These are phyloP conservation scores for Primulina eburnea DNA, from an alignment of 257 asterid species.

Conservation along the genomic window DNA sequence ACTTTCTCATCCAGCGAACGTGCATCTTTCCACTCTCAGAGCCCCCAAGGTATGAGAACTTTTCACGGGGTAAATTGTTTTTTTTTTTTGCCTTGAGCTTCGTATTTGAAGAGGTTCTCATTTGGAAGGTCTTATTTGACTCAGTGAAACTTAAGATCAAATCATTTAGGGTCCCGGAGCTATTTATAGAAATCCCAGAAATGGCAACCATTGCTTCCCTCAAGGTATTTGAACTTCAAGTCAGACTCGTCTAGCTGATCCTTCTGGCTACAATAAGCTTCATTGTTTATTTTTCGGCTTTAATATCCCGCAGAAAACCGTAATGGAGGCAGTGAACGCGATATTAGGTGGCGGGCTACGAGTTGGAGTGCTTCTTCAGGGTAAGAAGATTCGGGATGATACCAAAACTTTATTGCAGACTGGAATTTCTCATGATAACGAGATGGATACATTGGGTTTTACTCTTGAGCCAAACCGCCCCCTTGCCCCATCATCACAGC, in stretches of 20 bases:
- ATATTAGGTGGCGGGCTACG: slow-evolving; percentile 80
- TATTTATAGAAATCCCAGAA: slow-evolving; percentile 87
- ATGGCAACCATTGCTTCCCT: slow-evolving; percentile 88
- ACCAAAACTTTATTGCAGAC: slow-evolving; percentile 76
- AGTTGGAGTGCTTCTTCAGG: slow-evolving; percentile 87
- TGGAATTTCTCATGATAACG: slow-evolving; percentile 72
- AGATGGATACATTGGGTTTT: slow-evolving; percentile 71
- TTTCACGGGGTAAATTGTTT: background rate
- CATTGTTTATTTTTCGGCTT: slow-evolving; percentile 14
- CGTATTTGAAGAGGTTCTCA: slow-evolving; percentile 29
- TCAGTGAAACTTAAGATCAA: slow-evolving; percentile 92
- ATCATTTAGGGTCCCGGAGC: slow-evolving; percentile 90
- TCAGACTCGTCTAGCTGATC: background rate
- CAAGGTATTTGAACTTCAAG: slow-evolving; percentile 49
- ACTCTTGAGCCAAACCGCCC: slow-evolving; percentile 67
- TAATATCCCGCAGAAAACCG: slow-evolving; percentile 59
- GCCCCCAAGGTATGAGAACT: slow-evolving; percentile 58
- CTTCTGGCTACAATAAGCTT: background rate
- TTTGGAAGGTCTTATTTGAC: slow-evolving; percentile 23
- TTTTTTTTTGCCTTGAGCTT: slow-evolving; percentile 14
- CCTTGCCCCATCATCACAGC: slow-evolving; percentile 37
- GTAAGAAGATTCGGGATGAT: slow-evolving; percentile 89
- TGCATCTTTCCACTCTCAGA: slow-evolving; percentile 49
- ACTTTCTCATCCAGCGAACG: slow-evolving; percentile 44
- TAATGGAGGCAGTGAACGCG: slow-evolving; percentile 82